Conservation (phyloP, 306 rosid genomes). For the Dicorynia guianensis region DNA sequence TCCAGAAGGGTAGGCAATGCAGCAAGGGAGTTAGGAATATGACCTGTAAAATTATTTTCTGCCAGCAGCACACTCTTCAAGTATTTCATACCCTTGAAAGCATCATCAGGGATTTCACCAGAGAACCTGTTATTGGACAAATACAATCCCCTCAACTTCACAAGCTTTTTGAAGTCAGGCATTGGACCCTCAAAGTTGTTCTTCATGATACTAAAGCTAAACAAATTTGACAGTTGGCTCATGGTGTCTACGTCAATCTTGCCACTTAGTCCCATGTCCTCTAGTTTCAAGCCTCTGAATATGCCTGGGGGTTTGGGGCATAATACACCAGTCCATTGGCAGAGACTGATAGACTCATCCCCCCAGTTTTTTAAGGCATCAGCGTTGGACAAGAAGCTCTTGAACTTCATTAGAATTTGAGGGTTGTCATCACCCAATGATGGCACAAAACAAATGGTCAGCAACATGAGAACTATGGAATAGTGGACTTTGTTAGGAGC, state of each 20-base stretch:
- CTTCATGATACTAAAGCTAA: constrained; percentile 61
- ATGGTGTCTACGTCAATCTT: constrained; percentile 52
- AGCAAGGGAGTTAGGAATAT: constrained; percentile 67
- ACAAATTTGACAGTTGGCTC: constrained; percentile 43
- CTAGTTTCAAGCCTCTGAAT: constrained; percentile 53
- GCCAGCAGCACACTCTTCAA: constrained; percentile 64
- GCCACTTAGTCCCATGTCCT: constrained; percentile 72
- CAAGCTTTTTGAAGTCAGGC: constrained; percentile 60
- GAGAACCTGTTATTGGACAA: constrained; percentile 63
- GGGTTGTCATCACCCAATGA: constrained; percentile 32
- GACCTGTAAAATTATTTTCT: constrained; percentile 60
- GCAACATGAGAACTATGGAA: constrained; percentile 25
- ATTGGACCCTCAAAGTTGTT: constrained; percentile 66
- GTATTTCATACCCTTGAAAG: constrained; percentile 60
- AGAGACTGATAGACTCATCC: constrained; percentile 33
- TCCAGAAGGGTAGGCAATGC: constrained; percentile 60
- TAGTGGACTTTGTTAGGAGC: background rate
- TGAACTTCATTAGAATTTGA: constrained; percentile 62
- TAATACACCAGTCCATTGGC: constrained; percentile 70
- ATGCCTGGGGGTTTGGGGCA: constrained; percentile 44
- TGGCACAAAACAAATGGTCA: constrained; percentile 30
- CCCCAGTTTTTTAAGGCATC: constrained; percentile 63
- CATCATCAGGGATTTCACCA: constrained; percentile 58
- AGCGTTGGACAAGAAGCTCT: constrained; percentile 46
- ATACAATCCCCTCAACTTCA: constrained; percentile 53